Evolutionary conservation across 441 rosid genomes (phyloP).

Genomic region (Kokia cookei): DNA sequence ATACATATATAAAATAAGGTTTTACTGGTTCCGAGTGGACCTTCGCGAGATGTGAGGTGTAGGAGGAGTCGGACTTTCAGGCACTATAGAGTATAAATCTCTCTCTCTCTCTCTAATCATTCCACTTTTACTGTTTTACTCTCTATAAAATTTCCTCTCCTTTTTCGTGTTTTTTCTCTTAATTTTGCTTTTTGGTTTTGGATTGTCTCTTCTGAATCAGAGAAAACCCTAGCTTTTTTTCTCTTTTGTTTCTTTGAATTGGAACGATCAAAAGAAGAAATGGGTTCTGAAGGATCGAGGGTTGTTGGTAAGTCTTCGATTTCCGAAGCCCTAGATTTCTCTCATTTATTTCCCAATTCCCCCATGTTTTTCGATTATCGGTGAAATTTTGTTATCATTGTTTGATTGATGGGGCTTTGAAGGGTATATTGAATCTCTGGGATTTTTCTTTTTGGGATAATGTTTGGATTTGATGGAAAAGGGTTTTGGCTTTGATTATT

Average conservation of each 20-base stretch:
- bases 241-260: not conserved
- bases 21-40: too few relatives aligned
- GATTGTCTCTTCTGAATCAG: not conserved
- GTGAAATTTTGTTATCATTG: constrained; percentile 6
- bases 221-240: not conserved
- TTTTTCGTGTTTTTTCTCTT: not conserved
- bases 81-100: not conserved
- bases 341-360: not conserved
- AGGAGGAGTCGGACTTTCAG: too few relatives aligned
- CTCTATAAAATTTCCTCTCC: not conserved
- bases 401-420: not conserved
- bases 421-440: not conserved
- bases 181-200: not conserved
- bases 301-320: constrained; percentile 33
- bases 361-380: not conserved
- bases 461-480: not conserved
- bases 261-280: constrained; percentile 13
- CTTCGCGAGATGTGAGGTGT: too few relatives aligned
- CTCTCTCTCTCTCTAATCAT: not conserved
- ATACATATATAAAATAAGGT: too few relatives aligned
- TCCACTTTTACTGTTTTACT: not conserved
- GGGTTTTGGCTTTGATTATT: not conserved
- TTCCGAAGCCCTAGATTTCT: not conserved
- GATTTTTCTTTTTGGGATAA: not conserved
- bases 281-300: constrained; percentile 58